phyloP scores from a whole-genome alignment of 108 stramenopile genomes.

The Thalassiosira profunda region DNA sequence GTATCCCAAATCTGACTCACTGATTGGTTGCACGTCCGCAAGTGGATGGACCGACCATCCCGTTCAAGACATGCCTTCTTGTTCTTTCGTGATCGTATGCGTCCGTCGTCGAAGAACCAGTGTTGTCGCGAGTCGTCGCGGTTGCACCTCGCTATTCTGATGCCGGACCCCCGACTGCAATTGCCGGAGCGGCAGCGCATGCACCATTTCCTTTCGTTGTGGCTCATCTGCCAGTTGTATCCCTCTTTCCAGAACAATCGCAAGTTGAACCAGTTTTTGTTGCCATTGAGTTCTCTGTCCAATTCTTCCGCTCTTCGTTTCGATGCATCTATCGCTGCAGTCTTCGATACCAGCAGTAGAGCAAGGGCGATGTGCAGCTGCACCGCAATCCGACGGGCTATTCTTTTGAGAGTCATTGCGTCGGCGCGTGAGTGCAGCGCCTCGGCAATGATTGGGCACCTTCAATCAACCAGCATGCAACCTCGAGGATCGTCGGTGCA shows the following conservation, averaged over 20 bases:
- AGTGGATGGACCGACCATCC: slow-evolving; percentile 23
- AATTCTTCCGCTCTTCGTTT: too few species aligned
- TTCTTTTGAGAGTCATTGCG: too few species aligned
- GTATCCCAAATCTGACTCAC: slow-evolving; percentile 22
- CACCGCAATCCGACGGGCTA: too few species aligned
- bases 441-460: too few species aligned
- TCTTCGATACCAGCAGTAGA: too few species aligned
- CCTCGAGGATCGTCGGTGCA: too few species aligned
- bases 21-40: slow-evolving; percentile 15
- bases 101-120: slow-evolving; percentile 32
- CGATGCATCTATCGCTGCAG: too few species aligned
- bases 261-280: slow-evolving; percentile 5
- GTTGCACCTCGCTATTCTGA: slow-evolving; percentile 24
- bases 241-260: slow-evolving; percentile 14
- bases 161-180: slow-evolving; percentile 19
- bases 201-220: slow-evolving; percentile 36
- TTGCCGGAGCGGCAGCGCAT: slow-evolving; percentile 21
- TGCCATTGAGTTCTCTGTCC: too few species aligned
- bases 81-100: slow-evolving; percentile 37
- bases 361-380: too few species aligned
- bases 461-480: too few species aligned
- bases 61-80: slow-evolving; percentile 28
- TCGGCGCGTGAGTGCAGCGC: too few species aligned
- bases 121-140: slow-evolving; percentile 31
- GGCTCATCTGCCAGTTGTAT: slow-evolving; percentile 27